Percentiles rank a stretch among this genome's conserved stretches.
phyloP scores from a whole-genome alignment of 306 rosid genomes.

The Urtica urens region DNA sequence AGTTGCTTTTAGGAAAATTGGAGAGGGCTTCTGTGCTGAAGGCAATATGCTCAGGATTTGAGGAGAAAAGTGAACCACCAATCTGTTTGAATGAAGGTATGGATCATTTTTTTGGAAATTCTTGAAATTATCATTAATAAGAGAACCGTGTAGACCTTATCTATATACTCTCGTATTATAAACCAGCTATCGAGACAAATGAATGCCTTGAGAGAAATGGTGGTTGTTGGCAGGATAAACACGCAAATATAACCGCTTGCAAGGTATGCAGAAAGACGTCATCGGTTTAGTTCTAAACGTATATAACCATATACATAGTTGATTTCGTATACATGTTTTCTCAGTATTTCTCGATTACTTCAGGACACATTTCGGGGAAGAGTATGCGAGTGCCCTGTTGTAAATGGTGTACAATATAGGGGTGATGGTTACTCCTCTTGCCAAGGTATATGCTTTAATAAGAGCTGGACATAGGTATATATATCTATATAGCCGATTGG shows the following conservation, averaged over 20 bases:
- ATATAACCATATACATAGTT: background rate
- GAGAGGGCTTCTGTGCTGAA: slow-evolving; percentile 64
- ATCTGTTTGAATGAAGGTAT: slow-evolving; percentile 75
- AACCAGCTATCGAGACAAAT: slow-evolving; percentile 70
- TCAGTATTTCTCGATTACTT: slow-evolving; percentile 7
- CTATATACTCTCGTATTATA: background rate
- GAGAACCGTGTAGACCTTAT: too few relatives aligned
- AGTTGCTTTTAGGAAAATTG: slow-evolving; percentile 52
- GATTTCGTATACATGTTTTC: slow-evolving; percentile 1
- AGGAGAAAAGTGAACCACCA: slow-evolving; percentile 65
- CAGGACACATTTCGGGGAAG: slow-evolving; percentile 98
- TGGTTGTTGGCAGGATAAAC: slow-evolving; percentile 67
- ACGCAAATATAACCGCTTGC: slow-evolving; percentile 67
- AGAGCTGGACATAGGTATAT: too few relatives aligned
- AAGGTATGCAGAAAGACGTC: slow-evolving; percentile 38
- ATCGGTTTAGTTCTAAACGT: background rate
- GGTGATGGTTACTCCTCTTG: slow-evolving; percentile 85
- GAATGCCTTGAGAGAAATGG: slow-evolving; percentile 73
- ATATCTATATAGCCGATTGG: background rate
- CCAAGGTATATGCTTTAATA: slow-evolving; percentile 50
- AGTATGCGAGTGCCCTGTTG: slow-evolving; percentile 85
- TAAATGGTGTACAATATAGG: slow-evolving; percentile 64
- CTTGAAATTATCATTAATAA: background rate
- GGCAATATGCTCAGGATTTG: slow-evolving; percentile 85
- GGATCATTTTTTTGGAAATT: slow-evolving; percentile 14